Percentiles rank a stretch among this genome's conserved stretches.
phyloP scores from a whole-genome alignment of 139 green algal genomes.

The Volvox reticuliferus region DNA sequence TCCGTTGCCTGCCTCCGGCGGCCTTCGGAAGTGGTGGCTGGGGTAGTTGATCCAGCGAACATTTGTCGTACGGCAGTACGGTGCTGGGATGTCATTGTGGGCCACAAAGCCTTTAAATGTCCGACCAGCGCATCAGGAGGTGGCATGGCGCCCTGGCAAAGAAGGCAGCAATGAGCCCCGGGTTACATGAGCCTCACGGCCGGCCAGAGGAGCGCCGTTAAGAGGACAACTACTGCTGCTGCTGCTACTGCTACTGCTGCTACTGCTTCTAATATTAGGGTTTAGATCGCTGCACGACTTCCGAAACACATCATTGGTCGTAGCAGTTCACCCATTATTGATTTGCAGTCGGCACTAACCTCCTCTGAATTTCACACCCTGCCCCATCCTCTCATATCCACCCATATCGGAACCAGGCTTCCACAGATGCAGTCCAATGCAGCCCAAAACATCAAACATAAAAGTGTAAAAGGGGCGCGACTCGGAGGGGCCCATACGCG shows the following conservation, averaged over 20 bases:
- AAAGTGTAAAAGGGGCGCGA: too few species aligned
- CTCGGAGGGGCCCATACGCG: too few species aligned
- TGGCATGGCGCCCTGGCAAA: constrained; percentile 30
- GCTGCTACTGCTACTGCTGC: not conserved
- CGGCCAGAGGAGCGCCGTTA: not conserved
- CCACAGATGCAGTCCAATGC: too few species aligned
- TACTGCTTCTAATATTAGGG: not conserved
- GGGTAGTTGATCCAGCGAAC: not conserved
- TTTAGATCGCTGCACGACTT: too few species aligned
- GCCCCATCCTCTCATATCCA: too few species aligned
- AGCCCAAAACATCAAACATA: too few species aligned
- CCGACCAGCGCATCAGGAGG: not conserved
- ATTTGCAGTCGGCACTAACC: too few species aligned
- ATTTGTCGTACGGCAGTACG: not conserved
- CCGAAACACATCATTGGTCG: too few species aligned
- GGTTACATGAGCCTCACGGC: not conserved
- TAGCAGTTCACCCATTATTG: too few species aligned
- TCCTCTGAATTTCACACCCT: too few species aligned
- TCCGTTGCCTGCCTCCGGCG: not conserved
- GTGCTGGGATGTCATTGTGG: not conserved
- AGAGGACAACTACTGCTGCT: not conserved
- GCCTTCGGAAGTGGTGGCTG: not conserved
- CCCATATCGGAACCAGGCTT: too few species aligned
- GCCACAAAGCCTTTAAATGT: not conserved
- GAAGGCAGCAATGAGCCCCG: not conserved